phyloP scores from a whole-genome alignment of 1,139 yeast species.

The Candida tunisiensis region DNA sequence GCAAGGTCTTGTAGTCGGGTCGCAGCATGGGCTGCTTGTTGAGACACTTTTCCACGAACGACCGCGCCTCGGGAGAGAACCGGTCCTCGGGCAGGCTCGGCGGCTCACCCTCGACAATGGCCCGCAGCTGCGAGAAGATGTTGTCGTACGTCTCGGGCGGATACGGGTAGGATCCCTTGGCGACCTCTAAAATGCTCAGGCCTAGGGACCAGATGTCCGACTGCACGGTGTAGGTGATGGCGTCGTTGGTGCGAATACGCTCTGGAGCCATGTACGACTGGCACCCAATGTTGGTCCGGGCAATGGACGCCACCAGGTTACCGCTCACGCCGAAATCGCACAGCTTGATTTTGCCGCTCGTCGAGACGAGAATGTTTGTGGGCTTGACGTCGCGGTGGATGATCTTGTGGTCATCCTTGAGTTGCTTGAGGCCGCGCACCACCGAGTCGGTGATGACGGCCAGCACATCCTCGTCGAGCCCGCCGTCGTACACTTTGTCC shows the following conservation, averaged over 20 bases:
- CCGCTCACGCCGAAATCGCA: constrained; percentile 98
- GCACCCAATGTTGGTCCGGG: constrained; percentile 94
- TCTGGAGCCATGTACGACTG: constrained; percentile 99
- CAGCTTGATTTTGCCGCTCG: constrained; percentile 71
- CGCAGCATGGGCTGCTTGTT: constrained; percentile 68
- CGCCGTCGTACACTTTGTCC: constrained; percentile 67
- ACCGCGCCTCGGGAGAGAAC: constrained; percentile 62
- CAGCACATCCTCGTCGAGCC: constrained; percentile 66
- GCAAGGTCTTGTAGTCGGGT: constrained; percentile 63
- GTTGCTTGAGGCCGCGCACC: constrained; percentile 64
- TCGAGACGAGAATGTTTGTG: constrained; percentile 69
- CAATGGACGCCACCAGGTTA: constrained; percentile 85
- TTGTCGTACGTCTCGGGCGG: constrained; percentile 87
- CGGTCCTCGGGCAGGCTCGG: constrained; percentile 46
- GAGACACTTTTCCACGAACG: constrained; percentile 65
- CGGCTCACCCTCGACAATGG: constrained; percentile 93
- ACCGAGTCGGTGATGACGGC: constrained; percentile 75
- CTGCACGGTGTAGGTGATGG: constrained; percentile 76
- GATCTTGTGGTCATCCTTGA: constrained; percentile 79
- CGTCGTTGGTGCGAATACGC: constrained; percentile 47
- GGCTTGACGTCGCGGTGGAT: constrained; percentile 98
- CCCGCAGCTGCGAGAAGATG: constrained; percentile 83
- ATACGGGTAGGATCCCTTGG: constrained; percentile 85
- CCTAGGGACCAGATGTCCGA: constrained; percentile 97
- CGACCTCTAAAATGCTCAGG: constrained; percentile 71